Evolutionary conservation across 1,284 basidiomycete species (phyloP).

Genomic region (Apiotrichum laibachii): DNA sequence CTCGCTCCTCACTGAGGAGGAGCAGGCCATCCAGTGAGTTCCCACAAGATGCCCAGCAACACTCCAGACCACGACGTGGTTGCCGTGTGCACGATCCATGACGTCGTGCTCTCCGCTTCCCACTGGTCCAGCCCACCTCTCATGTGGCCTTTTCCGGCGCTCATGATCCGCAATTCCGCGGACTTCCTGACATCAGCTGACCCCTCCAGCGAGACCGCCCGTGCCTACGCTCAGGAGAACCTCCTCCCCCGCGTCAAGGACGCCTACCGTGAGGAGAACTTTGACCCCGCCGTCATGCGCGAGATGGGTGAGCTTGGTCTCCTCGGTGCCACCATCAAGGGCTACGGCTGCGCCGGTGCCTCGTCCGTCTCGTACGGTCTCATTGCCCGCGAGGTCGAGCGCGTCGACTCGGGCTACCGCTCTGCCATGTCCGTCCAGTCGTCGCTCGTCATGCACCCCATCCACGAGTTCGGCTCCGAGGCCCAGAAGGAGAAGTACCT

Average conservation of each 20-base stretch:
- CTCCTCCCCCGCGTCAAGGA: constrained; percentile 81
- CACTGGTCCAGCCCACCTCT: too few species aligned
- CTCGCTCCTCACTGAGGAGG: constrained; percentile 81
- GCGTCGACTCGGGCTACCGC: constrained; percentile 92
- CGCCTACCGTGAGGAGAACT: constrained; percentile 77
- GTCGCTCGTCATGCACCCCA: constrained; percentile 96
- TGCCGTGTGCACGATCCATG: not conserved
- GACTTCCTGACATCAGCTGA: not conserved
- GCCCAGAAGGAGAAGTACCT: constrained; percentile 89
- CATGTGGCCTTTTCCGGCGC: not conserved
- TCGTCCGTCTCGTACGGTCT: constrained; percentile 89
- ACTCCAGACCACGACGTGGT: not conserved
- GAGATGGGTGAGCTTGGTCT: constrained; percentile 91
- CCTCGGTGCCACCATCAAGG: constrained; percentile 85
- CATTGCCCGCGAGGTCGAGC: constrained; percentile 88
- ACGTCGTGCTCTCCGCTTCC: too few species aligned
- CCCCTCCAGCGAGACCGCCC: constrained; percentile 68
- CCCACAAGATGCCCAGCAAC: too few species aligned
- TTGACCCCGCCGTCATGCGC: constrained; percentile 73
- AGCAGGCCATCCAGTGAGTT: constrained; percentile 71
- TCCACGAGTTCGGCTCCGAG: constrained; percentile 81
- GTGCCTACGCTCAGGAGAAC: constrained; percentile 78
- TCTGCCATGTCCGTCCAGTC: constrained; percentile 93
- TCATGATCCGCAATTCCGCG: not conserved
- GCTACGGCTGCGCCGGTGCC: constrained; percentile 90